Evolutionary conservation across 345 rosid genomes (phyloP).

Genomic region (Ricinus communis): DNA sequence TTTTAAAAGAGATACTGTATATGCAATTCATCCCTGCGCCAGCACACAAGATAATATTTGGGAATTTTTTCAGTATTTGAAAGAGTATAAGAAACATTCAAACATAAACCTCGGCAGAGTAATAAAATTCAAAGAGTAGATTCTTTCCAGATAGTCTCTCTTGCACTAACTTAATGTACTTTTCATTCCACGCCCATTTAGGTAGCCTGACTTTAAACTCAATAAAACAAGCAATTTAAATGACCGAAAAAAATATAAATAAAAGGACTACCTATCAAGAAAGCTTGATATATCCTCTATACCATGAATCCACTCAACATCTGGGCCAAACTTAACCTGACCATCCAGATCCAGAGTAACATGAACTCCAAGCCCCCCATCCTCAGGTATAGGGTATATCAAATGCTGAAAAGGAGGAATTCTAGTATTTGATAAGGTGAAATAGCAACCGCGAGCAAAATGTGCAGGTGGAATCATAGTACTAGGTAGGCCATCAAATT

Average conservation of each 20-base stretch:
- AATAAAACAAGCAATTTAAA: neutral
- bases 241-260: neutral
- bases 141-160: neutral
- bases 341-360: slow-evolving; percentile 89
- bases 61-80: neutral
- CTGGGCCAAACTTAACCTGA: slow-evolving; percentile 88
- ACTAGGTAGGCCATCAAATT: slow-evolving; percentile 52
- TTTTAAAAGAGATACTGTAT: neutral
- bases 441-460: slow-evolving; percentile 89
- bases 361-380: slow-evolving; percentile 91
- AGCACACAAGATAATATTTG: neutral
- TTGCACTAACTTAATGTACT: neutral
- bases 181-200: neutral
- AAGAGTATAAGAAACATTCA: neutral
- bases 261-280: slow-evolving; percentile 57
- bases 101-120: neutral
- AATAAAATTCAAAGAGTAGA: slow-evolving; percentile 9
- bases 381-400: slow-evolving; percentile 90
- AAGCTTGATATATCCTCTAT: slow-evolving; percentile 62
- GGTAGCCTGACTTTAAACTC: neutral
- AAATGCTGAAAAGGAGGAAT: slow-evolving; percentile 56
- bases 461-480: slow-evolving; percentile 47
- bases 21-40: neutral
- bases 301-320: slow-evolving; percentile 84
- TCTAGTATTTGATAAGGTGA: slow-evolving; percentile 53